Conservation (phyloP, 1,284 basidiomycete genomes). For the Coniophora puteana region DNA sequence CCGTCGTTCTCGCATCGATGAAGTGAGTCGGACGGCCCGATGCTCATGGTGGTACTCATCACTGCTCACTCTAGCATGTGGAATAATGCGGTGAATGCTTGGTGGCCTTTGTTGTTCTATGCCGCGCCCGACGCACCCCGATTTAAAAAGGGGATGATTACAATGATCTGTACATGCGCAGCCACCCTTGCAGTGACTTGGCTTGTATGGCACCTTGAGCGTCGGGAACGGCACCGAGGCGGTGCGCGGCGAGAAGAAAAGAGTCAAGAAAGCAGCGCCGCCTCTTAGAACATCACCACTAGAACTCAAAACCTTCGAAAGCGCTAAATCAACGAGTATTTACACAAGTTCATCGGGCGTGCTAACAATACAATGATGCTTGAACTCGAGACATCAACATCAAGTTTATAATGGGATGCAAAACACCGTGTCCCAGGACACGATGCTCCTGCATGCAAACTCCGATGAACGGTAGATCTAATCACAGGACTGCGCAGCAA, state of each 20-base stretch:
- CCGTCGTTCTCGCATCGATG: conserved; percentile 67
- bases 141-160: conserved; percentile 63
- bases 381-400: conserved; percentile 6
- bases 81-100: conserved; percentile 68
- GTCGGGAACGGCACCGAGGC: conserved; percentile 33
- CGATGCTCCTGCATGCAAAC: no score
- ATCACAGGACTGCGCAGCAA: no score
- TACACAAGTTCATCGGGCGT: conserved; percentile 6
- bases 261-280: background rate
- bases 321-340: no score
- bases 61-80: conserved; percentile 48
- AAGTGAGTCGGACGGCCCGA: conserved; percentile 46
- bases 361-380: conserved; percentile 21
- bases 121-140: conserved; percentile 61
- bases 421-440: no score
- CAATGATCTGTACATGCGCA: conserved; percentile 55
- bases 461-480: no score
- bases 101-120: conserved; percentile 70
- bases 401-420: no score
- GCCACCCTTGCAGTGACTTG: conserved; percentile 55
- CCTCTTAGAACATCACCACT: no score
- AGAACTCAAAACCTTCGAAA: no score
- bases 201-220: conserved; percentile 55
- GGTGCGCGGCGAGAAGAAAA: background rate
- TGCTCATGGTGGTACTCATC: conserved; percentile 1